phyloP scores from a whole-genome alignment of 208 protist genomes.

The Acanthamoeba lenticulata region DNA sequence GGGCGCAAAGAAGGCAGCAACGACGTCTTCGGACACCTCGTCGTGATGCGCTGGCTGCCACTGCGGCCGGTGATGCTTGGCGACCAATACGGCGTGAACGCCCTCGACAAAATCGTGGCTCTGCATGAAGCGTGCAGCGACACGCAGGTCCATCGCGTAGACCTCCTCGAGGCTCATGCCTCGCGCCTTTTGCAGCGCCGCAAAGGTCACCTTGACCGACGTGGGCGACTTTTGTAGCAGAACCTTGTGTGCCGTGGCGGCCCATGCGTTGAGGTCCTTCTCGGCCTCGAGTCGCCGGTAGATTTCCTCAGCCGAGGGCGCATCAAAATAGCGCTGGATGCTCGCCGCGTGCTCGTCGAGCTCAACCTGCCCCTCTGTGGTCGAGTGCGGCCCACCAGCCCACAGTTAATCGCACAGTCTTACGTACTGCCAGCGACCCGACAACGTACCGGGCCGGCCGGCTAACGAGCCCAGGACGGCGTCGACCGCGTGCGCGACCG shows the following conservation, averaged over 20 bases:
- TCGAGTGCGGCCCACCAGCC: too few relatives aligned
- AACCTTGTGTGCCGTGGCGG: not conserved
- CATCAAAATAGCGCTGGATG: not conserved
- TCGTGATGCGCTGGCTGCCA: not conserved
- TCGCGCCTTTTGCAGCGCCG: not conserved
- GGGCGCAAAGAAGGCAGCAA: not conserved
- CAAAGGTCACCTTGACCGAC: constrained; percentile 30
- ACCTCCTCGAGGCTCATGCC: not conserved
- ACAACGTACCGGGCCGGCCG: not conserved
- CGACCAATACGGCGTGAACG: not conserved
- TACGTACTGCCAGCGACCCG: not conserved
- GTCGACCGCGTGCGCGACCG: not conserved
- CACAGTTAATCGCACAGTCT: too few relatives aligned
- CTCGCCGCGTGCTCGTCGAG: not conserved
- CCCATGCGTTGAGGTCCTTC: constrained; percentile 3
- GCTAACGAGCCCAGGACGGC: not conserved
- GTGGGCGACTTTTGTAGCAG: constrained; percentile 19
- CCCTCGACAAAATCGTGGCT: constrained; percentile 17
- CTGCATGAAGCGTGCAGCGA: not conserved
- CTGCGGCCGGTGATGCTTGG: not conserved
- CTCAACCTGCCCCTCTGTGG: not conserved
- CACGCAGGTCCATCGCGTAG: not conserved
- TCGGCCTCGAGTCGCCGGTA: not conserved
- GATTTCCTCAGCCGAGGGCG: not conserved
- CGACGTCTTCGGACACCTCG: not conserved